Evolutionary conservation across 352 stramenopile species (phyloP).

Genomic region (Phytophthora hybrid): DNA sequence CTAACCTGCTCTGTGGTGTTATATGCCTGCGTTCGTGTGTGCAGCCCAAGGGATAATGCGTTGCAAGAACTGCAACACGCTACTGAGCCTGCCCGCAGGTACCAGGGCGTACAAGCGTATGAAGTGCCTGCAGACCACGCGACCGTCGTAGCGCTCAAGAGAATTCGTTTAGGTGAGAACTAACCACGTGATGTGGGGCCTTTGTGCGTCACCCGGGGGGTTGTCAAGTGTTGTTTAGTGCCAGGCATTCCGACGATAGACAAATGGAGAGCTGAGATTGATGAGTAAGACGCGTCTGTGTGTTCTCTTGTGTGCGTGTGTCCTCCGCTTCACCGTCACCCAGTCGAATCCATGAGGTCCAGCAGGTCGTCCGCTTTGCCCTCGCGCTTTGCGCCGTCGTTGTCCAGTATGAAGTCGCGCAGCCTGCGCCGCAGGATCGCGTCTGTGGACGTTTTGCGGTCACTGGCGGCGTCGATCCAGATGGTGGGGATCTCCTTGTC

Average conservation of each 20-base stretch:
- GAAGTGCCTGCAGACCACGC: constrained; percentile 87
- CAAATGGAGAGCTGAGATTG: constrained; percentile 28
- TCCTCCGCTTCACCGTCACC: constrained; percentile 1
- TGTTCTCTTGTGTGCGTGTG: background rate
- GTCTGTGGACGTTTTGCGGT: constrained; percentile 64
- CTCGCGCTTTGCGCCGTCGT: constrained; percentile 52
- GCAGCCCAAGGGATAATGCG: constrained; percentile 89
- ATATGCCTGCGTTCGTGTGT: too few species aligned
- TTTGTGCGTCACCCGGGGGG: constrained; percentile 4
- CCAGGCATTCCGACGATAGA: constrained; percentile 12
- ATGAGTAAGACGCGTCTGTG: constrained; percentile 19
- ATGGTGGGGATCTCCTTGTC: constrained; percentile 77
- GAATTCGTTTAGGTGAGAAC: constrained; percentile 24
- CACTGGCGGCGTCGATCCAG: constrained; percentile 82
- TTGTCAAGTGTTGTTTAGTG: constrained; percentile 24
- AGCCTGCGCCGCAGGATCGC: too few species aligned
- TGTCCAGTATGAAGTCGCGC: constrained; percentile 70
- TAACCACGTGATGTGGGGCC: constrained; percentile 2
- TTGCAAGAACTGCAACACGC: constrained; percentile 88
- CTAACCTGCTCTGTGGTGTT: constrained; percentile 28
- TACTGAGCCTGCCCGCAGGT: constrained; percentile 80
- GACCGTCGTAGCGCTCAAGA: constrained; percentile 59
- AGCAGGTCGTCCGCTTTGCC: constrained; percentile 80
- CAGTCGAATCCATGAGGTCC: constrained; percentile 89
- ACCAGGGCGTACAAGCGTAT: constrained; percentile 91